These are phyloP conservation scores for Solanum neorickii DNA, from an alignment of 257 asterid genomes.

Conservation along the genomic window DNA sequence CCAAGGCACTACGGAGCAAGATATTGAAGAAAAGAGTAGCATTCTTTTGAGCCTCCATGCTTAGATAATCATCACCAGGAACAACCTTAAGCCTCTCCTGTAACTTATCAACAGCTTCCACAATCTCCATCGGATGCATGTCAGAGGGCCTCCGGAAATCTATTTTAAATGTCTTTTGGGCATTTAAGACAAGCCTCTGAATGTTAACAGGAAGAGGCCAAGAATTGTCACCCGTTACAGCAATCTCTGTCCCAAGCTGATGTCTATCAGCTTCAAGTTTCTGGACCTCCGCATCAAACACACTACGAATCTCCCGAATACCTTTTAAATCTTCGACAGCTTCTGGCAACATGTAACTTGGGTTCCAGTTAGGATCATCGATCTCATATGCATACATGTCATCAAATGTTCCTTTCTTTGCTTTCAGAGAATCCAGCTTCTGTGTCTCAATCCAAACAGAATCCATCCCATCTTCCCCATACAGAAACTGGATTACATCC, in stretches of 20 bases:
- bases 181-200: constrained; percentile 78
- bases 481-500: constrained; percentile 96
- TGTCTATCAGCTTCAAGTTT: constrained; percentile 87
- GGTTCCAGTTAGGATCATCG: constrained; percentile 77
- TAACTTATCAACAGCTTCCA: constrained; percentile 95
- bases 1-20: constrained; percentile 89
- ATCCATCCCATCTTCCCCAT: constrained; percentile 99
- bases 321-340: constrained; percentile 84
- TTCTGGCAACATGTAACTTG: constrained; percentile 78
- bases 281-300: constrained; percentile 93
- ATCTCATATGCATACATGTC: constrained; percentile 72
- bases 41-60: constrained; percentile 96
- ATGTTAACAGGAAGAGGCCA: constrained; percentile 97
- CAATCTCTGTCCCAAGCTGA: constrained; percentile 92
- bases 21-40: constrained; percentile 96
- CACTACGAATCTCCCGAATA: constrained; percentile 88
- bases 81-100: constrained; percentile 97
- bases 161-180: constrained; percentile 91
- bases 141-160: constrained; percentile 91
- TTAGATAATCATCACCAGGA: constrained; percentile 97
- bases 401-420: constrained; percentile 60
- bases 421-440: constrained; percentile 81
- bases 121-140: constrained; percentile 99
- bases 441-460: constrained; percentile 97
- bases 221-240: constrained; percentile 79